Evolutionary conservation across 1,139 yeast species (phyloP).

Genomic region (Magnusiomyces tetraspermus): DNA sequence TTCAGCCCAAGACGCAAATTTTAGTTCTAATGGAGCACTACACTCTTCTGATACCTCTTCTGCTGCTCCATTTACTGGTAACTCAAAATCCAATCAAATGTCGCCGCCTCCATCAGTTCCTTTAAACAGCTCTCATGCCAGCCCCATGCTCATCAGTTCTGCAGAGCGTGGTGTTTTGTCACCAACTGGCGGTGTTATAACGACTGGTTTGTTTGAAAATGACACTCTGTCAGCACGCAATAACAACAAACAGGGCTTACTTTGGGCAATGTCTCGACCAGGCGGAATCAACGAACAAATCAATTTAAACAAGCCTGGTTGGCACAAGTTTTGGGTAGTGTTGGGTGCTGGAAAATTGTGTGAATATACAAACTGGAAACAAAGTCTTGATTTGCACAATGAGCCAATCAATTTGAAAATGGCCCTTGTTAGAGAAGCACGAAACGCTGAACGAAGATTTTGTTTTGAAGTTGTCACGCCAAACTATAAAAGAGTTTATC

Average conservation of each 20-base stretch:
- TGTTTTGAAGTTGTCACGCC: conserved; percentile 78
- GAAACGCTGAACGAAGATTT: conserved; percentile 39
- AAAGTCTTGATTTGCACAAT: conserved; percentile 51
- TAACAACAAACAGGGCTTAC: conserved; percentile 42
- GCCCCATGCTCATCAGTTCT: too few species aligned
- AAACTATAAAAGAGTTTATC: conserved; percentile 62
- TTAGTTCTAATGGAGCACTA: too few species aligned
- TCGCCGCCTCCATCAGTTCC: too few species aligned
- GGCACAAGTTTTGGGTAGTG: conserved; percentile 91
- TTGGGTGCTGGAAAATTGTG: conserved; percentile 55
- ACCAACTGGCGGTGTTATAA: neutral
- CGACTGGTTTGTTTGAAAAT: too few species aligned
- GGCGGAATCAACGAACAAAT: conserved; percentile 35
- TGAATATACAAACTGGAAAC: conserved; percentile 79
- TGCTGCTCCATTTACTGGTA: too few species aligned
- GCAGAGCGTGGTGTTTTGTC: neutral
- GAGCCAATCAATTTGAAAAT: conserved; percentile 67
- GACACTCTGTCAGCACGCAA: neutral
- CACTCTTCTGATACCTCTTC: too few species aligned
- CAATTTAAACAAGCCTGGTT: conserved; percentile 66
- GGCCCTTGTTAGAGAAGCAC: conserved; percentile 51
- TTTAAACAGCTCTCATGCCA: too few species aligned
- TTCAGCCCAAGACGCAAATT: too few species aligned
- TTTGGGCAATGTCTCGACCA: conserved; percentile 46
- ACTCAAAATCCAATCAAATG: too few species aligned